Percentiles rank a stretch among this genome's conserved stretches.
These are phyloP conservation scores for Xylaria sp. DNA, from an alignment of 495 filamentous ascomycete species.

Conservation along the genomic window DNA sequence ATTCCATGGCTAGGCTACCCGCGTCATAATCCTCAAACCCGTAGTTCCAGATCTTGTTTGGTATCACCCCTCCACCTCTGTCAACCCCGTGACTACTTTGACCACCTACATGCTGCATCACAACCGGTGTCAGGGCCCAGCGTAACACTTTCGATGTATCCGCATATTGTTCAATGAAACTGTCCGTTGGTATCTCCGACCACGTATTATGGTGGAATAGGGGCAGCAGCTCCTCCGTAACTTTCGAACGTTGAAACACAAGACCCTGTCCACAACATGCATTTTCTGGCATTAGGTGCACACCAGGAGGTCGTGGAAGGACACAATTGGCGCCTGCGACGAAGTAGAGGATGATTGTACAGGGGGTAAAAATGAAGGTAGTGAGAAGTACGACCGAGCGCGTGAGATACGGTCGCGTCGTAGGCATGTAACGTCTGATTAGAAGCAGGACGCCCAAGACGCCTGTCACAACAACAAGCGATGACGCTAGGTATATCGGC, in stretches of 20 bases:
- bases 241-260: slow-evolving; percentile 44
- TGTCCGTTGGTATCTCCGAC: slow-evolving; percentile 48
- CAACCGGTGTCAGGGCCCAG: slow-evolving; percentile 59
- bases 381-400: slow-evolving; percentile 24
- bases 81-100: background rate
- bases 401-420: slow-evolving; percentile 24
- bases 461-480: slow-evolving; percentile 30
- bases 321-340: slow-evolving; percentile 43
- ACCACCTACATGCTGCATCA: slow-evolving; percentile 60
- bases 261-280: slow-evolving; percentile 56
- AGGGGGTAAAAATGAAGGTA: slow-evolving; percentile 33
- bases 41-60: too few relatives aligned
- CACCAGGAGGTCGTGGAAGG: slow-evolving; percentile 31
- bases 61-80: background rate
- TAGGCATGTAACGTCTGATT: background rate
- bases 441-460: slow-evolving; percentile 25
- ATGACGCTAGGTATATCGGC: slow-evolving; percentile 49
- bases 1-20: too few relatives aligned
- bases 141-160: slow-evolving; percentile 43
- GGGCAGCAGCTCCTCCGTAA: slow-evolving; percentile 52
- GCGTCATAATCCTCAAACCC: too few relatives aligned
- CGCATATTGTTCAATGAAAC: slow-evolving; percentile 57
- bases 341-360: slow-evolving; percentile 47
- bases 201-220: slow-evolving; percentile 44
- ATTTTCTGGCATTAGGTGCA: slow-evolving; percentile 53